phyloP scores from a whole-genome alignment of 2,329 filamentous ascomycete genomes.

The Verticillium nubilum region DNA sequence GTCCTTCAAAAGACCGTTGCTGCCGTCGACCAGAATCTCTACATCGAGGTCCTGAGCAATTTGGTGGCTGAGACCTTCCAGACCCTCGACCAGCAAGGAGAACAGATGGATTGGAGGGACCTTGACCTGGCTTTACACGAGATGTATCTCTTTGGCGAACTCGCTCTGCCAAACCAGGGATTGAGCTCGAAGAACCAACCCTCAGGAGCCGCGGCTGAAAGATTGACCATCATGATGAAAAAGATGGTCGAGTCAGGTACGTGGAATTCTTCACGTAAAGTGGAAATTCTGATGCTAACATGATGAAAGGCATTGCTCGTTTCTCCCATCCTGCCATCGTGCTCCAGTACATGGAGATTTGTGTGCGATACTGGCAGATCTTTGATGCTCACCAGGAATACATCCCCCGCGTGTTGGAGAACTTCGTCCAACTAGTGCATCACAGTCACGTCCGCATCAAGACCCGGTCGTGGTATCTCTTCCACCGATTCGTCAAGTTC shows the following conservation, averaged over 20 bases:
- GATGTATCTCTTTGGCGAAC: constrained; percentile 92
- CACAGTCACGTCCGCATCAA: constrained; percentile 83
- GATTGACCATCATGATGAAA: constrained; percentile 85
- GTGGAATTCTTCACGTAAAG: constrained; percentile 21
- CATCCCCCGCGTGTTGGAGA: constrained; percentile 83
- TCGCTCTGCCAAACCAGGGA: constrained; percentile 83
- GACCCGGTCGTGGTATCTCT: constrained; percentile 93
- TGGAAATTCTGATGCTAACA: background rate
- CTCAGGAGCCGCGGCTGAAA: constrained; percentile 71
- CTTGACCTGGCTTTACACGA: constrained; percentile 90
- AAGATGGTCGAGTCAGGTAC: constrained; percentile 90
- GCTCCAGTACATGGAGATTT: constrained; percentile 97
- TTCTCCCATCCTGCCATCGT: constrained; percentile 89
- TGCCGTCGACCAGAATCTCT: constrained; percentile 79
- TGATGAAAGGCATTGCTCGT: constrained; percentile 63
- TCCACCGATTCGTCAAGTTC: constrained; percentile 87
- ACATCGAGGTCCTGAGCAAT: constrained; percentile 81
- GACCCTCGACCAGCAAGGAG: constrained; percentile 67
- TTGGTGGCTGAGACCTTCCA: constrained; percentile 85
- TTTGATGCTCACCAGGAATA: constrained; percentile 80
- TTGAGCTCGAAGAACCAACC: constrained; percentile 82
- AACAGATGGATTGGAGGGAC: constrained; percentile 86
- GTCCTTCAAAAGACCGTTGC: constrained; percentile 90
- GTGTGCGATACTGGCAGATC: constrained; percentile 86
- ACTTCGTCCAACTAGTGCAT: constrained; percentile 86